phyloP scores from a whole-genome alignment of 2,329 filamentous ascomycete species.

The Dactylellina drechsleri region DNA sequence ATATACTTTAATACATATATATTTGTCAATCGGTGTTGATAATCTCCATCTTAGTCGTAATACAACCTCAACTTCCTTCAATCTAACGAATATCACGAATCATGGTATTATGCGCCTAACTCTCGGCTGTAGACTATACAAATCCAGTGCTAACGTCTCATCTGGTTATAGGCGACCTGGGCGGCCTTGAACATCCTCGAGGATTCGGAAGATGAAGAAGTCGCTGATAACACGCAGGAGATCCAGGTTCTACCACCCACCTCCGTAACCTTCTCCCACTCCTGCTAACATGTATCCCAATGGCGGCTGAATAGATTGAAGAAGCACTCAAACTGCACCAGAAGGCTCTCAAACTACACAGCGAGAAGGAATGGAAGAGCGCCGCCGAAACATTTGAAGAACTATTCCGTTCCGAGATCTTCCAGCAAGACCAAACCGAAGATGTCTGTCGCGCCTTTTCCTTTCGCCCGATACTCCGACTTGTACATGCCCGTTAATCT shows the following conservation, averaged over 20 bases:
- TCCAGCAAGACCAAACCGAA: constrained; percentile 72
- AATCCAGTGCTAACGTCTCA: background rate
- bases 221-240: constrained; percentile 93
- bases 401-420: constrained; percentile 91
- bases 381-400: constrained; percentile 83
- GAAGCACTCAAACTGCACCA: constrained; percentile 96
- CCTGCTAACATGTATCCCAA: constrained; percentile 7
- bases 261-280: background rate
- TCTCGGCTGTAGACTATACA: too few species aligned
- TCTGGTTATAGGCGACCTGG: constrained; percentile 68
- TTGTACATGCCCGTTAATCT: constrained; percentile 74
- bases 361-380: constrained; percentile 79
- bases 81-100: too few species aligned
- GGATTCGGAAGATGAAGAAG: constrained; percentile 88
- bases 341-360: constrained; percentile 86
- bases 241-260: constrained; percentile 70
- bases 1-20: background rate
- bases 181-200: constrained; percentile 92
- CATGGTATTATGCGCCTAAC: too few species aligned
- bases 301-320: constrained; percentile 72
- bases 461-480: background rate
- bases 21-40: background rate
- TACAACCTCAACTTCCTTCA: background rate
- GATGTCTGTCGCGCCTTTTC: constrained; percentile 64
- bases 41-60: background rate